Evolutionary conservation across 176 grass and related monocot species (phyloP), one percentile per base, ranked within the genome.

Genomic region (Puya raimondii): DNA sequence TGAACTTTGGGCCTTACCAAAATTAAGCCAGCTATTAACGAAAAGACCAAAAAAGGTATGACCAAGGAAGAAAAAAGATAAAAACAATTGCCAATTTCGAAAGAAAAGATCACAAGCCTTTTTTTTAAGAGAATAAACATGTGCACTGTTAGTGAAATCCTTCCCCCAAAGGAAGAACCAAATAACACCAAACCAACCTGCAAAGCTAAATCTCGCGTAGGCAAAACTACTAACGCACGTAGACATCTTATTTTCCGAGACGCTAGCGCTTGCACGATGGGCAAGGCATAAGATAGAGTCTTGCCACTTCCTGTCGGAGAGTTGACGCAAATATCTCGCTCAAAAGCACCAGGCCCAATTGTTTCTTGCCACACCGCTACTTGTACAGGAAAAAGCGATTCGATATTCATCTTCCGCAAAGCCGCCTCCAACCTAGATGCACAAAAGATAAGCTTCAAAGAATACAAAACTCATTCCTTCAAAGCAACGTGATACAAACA

Each of bases 281-380:
- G 89, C 69, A 97, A 80, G 25, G 89, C 93, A 83, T 92, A 97
- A 22, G 93, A 86, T 73, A 97, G 84, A 42, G 93, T 97, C 58
- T 97, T 97, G 42, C 93, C 89, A 23, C 88, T 92, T 64, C 93
- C 93, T 69, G 93, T 97, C 9, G 93, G 93, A 63, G 93, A 97
- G 42, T 97, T 97, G 4, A 92, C 83, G 85, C 93, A 92, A 64
- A 97, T 87, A 71, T 97, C 93, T 63, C 88, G 88, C 74, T 97
- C 84, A 72, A 97, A 97, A 76, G 85, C 84, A 47, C 93, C 86
- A 12, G 93, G 86, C 11, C 93, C 86, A 66, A 97, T 68, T 50
- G 86, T 90, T 74, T 97, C 89, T 11, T 89, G 49, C 89, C 86
- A 97, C 33, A 91, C 80, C 47, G 89, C 86, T 73, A 85, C 70